phyloP scores from a whole-genome alignment of 2,329 filamentous ascomycete species.

The Aspergillus hortae region DNA sequence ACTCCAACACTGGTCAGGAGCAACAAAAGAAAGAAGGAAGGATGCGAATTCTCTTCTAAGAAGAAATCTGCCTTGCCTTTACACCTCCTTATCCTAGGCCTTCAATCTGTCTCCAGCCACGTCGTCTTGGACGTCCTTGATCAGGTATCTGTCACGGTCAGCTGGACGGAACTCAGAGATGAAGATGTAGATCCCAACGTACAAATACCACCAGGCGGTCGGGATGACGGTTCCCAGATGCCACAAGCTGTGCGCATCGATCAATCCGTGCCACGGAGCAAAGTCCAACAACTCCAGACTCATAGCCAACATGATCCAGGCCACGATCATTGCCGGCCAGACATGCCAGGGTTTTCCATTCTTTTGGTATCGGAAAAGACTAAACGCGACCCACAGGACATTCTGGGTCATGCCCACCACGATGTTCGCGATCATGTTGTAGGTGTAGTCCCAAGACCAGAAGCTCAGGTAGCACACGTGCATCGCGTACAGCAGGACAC shows the following conservation, averaged over 20 bases:
- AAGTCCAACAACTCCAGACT: conserved; percentile 95
- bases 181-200: conserved; percentile 41
- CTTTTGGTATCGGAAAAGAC: conserved; percentile 67
- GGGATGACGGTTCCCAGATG: conserved; percentile 89
- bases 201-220: conserved; percentile 92
- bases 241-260: conserved; percentile 96
- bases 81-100: conserved; percentile 42
- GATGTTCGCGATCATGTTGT: conserved; percentile 97
- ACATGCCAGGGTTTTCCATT: conserved; percentile 70
- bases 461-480: conserved; percentile 83
- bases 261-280: conserved; percentile 71
- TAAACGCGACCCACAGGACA: conserved; percentile 80
- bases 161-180: conserved; percentile 11
- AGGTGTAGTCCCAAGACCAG: conserved; percentile 90
- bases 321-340: conserved; percentile 87
- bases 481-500: conserved; percentile 64
- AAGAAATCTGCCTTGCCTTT: background rate
- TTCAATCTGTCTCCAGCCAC: conserved; percentile 71
- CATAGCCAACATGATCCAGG: conserved; percentile 91
- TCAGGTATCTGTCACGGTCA: conserved; percentile 63
- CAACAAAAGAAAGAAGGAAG: background rate
- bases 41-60: background rate
- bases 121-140: conserved; percentile 82
- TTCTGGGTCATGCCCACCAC: conserved; percentile 77
- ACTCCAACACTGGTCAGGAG: background rate